These are phyloP conservation scores for Penicillium sp. DNA, from an alignment of 2,329 filamentous ascomycete genomes.

Conservation along the genomic window DNA sequence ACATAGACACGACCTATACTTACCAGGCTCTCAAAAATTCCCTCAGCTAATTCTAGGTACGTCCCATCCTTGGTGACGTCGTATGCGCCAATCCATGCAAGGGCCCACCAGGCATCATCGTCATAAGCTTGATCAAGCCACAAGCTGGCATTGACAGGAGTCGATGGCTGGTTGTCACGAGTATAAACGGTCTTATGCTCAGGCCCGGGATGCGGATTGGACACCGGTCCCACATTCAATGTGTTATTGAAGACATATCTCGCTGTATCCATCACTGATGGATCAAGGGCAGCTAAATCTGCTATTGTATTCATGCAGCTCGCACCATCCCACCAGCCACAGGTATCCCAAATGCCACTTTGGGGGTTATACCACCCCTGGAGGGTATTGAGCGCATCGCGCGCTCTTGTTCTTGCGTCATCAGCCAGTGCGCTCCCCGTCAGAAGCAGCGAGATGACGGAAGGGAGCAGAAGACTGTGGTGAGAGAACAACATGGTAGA, in stretches of 20 bases:
- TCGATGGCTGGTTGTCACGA: constrained; percentile 4
- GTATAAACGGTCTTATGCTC: constrained; percentile 10
- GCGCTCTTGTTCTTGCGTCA: constrained; percentile 11
- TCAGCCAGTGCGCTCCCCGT: constrained; percentile 7
- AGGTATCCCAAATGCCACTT: constrained; percentile 56
- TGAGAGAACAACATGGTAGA: constrained; percentile 12
- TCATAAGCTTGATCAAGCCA: constrained; percentile 39
- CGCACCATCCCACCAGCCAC: constrained; percentile 66
- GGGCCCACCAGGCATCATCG: constrained; percentile 48
- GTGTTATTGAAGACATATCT: constrained; percentile 40
- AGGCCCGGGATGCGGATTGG: constrained; percentile 16
- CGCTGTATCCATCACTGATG: constrained; percentile 28
- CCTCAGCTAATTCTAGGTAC: constrained; percentile 42
- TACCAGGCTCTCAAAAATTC: constrained; percentile 44
- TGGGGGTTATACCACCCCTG: constrained; percentile 54
- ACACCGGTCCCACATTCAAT: constrained; percentile 21
- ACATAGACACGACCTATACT: not conserved
- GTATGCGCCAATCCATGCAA: constrained; percentile 49
- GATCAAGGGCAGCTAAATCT: constrained; percentile 42
- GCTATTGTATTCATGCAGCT: constrained; percentile 57
- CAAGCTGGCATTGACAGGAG: constrained; percentile 16
- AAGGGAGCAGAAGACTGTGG: constrained; percentile 4
- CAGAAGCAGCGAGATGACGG: constrained; percentile 8
- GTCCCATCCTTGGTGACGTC: constrained; percentile 41
- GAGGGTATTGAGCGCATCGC: constrained; percentile 37